Evolutionary conservation across 139 green algal species (phyloP), one percentile per base, ranked within the genome.

Genomic region (Volvox reticuliferus): DNA sequence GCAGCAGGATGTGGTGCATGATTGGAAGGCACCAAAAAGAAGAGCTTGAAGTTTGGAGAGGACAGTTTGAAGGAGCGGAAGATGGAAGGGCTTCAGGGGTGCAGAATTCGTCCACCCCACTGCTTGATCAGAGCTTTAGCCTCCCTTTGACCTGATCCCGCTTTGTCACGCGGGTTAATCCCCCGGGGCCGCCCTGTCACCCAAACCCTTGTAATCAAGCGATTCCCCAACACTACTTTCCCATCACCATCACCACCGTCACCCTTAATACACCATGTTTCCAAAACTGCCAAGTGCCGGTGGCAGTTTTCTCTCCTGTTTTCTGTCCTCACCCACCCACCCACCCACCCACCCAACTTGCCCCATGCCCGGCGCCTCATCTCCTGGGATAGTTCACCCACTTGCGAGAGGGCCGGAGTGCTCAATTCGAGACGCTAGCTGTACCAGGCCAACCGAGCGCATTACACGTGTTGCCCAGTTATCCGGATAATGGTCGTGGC

Each of bases 401-500:
- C 93, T 12, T 90, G 75, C 5, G 77, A 94, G 81, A 82, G 92
- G 26, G 16, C 67, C 76, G 55, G 65, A 88, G 88, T 93, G 90
- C 79, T 95, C 91, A 19, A 97, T 91, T 61, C 79, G 82, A 18
- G 94, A 84, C 1, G 91, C 81, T 6, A 96, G 68, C 20, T 55
- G 32, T 21, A 94, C 82, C 9, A 97, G 50, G 19, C 95, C 92
- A 2, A 85, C 36, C 24, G 76, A 30, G 13, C 16, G 65, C 28
- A 97, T 91, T 3, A 82, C 24, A 18, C 93, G 82, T 24, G 92
- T 85, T 9, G 94, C 44, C 26, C 87, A 86, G 87, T 94, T 95
- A 24, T 93, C 84, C 5, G 71, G 79, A 81, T 91, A 65, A 55
- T 92, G 62, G 73, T 91, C 69, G 62, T 86, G 30, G 68, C 89